Percentiles rank a stretch among this genome's conserved stretches.
These are phyloP conservation scores for Aspergillus aculeatinus DNA, from an alignment of 2,329 filamentous ascomycete species.

Conservation along the genomic window DNA sequence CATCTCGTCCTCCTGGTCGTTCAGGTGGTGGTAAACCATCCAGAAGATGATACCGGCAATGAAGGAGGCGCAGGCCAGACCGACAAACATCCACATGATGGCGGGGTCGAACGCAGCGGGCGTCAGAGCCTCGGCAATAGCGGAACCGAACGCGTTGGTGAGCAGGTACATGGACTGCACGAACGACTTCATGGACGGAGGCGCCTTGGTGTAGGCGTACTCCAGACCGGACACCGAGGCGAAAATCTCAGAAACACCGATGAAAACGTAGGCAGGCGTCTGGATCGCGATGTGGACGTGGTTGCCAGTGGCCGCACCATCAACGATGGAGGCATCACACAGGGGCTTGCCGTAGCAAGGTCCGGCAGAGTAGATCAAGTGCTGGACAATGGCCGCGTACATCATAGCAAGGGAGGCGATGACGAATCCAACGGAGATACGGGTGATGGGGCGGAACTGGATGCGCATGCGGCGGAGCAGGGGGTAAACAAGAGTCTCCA, in stretches of 20 bases:
- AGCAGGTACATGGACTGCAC: conserved; percentile 59
- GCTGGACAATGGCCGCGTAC: conserved; percentile 59
- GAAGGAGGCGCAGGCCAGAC: conserved; percentile 53
- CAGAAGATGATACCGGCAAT: conserved; percentile 56
- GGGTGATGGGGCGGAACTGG: conserved; percentile 72
- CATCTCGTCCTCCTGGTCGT: conserved; percentile 51
- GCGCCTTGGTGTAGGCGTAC: conserved; percentile 73
- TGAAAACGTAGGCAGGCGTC: conserved; percentile 47
- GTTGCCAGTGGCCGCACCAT: conserved; percentile 40
- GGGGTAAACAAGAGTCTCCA: conserved; percentile 70
- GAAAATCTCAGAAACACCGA: conserved; percentile 56
- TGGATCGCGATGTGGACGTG: conserved; percentile 47
- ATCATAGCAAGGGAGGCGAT: conserved; percentile 63
- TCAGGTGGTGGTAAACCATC: conserved; percentile 49
- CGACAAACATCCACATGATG: conserved; percentile 66
- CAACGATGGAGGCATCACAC: conserved; percentile 33
- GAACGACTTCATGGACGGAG: conserved; percentile 65
- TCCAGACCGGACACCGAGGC: conserved; percentile 68
- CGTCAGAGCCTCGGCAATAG: conserved; percentile 61
- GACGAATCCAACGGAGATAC: conserved; percentile 69
- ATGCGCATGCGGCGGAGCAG: conserved; percentile 62
- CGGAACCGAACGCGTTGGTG: conserved; percentile 58
- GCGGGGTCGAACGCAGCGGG: conserved; percentile 63
- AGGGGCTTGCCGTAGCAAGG: conserved; percentile 52
- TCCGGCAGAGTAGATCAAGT: conserved; percentile 53